Evolutionary conservation across 768 basidiomycete species (phyloP).

Genomic region (Cyclocybe aegerita): DNA sequence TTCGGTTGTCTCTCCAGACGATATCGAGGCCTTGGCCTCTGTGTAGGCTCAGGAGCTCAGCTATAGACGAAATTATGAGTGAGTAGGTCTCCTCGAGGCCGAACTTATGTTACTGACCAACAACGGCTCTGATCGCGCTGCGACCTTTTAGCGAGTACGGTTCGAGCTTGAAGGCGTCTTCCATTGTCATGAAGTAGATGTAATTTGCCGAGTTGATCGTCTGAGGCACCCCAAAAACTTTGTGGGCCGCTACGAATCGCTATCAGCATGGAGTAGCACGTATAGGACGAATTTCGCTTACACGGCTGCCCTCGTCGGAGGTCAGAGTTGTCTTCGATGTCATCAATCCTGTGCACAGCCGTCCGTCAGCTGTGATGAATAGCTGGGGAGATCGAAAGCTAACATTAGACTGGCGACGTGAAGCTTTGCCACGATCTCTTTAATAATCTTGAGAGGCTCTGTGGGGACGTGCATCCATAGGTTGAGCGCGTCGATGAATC

Average conservation of each 20-base stretch:
- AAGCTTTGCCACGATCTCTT: too few species aligned
- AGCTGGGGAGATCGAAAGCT: slow-evolving; percentile 42
- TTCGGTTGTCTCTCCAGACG: slow-evolving; percentile 85
- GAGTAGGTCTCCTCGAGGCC: background rate
- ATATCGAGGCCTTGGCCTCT: slow-evolving; percentile 91
- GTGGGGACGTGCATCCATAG: too few species aligned
- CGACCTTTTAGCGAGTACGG: background rate
- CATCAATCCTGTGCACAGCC: slow-evolving; percentile 85
- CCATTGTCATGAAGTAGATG: slow-evolving; percentile 82
- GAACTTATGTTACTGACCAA: too few species aligned
- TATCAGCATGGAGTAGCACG: background rate
- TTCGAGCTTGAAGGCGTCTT: background rate
- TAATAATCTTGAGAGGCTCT: too few species aligned
- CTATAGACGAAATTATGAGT: slow-evolving; percentile 14
- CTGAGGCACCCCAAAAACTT: slow-evolving; percentile 90
- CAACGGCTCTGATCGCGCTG: too few species aligned
- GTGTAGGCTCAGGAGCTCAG: slow-evolving; percentile 73
- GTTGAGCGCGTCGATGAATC: slow-evolving; percentile 77
- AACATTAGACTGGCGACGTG: too few species aligned
- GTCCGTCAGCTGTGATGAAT: slow-evolving; percentile 81
- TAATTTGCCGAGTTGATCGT: slow-evolving; percentile 95
- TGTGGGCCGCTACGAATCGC: slow-evolving; percentile 50
- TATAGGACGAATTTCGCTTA: slow-evolving; percentile 17
- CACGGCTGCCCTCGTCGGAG: slow-evolving; percentile 80
- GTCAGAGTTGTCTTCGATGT: slow-evolving; percentile 85